These are phyloP conservation scores for Bigelowiella natans DNA, from an alignment of 78 protist species.

Conservation along the genomic window DNA sequence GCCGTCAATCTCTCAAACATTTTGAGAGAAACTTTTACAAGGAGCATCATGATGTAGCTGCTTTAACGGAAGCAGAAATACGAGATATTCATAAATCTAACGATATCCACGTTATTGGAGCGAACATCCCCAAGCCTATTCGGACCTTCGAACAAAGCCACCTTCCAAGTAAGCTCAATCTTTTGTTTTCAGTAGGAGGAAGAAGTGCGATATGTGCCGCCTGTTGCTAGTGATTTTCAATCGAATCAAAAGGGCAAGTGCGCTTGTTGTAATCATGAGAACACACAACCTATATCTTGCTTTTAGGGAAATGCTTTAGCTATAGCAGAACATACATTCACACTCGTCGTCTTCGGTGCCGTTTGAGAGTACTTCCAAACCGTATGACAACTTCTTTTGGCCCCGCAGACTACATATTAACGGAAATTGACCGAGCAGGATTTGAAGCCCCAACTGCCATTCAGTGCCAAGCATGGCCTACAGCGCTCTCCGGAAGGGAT, in stretches of 20 bases:
- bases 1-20: neutral
- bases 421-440: neutral
- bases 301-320: too few species aligned
- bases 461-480: constrained; percentile 16
- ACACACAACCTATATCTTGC: too few species aligned
- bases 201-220: too few species aligned
- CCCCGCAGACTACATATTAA: neutral
- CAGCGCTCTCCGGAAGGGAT: constrained; percentile 41
- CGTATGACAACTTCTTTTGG: too few species aligned
- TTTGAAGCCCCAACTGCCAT: neutral
- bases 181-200: too few species aligned
- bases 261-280: too few species aligned
- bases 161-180: neutral
- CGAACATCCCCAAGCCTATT: neutral
- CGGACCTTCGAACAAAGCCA: neutral
- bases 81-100: neutral
- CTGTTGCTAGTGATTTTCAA: too few species aligned
- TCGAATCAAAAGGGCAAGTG: too few species aligned
- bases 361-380: too few species aligned
- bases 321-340: too few species aligned
- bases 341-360: too few species aligned
- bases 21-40: neutral
- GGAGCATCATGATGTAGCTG: constrained; percentile 5
- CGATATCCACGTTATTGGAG: neutral
- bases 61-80: neutral